A percentile compares a stretch with the other conserved stretches of the same genome.
Evolutionary conservation across 2,329 filamentous ascomycete genomes (phyloP).

Genomic region (Albifimbria verrucaria): DNA sequence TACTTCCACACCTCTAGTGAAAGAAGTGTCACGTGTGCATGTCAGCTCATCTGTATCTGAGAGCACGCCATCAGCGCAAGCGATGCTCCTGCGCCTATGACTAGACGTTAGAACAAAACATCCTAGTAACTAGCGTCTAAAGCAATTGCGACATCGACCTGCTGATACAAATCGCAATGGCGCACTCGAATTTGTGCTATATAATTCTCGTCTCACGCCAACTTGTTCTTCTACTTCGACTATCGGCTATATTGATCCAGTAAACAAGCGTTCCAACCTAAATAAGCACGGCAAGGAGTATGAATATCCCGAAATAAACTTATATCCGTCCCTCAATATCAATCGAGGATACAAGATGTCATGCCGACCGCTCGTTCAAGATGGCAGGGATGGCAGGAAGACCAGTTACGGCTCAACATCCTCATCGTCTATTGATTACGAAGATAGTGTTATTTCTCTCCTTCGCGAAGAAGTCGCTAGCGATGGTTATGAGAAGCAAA

Average conservation of each 20-base stretch:
- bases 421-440: not conserved
- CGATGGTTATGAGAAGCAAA: not conserved
- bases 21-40: too few species aligned
- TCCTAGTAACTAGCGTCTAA: not conserved
- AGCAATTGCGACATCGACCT: not conserved
- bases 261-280: not conserved
- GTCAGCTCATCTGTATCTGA: not conserved
- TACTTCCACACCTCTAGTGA: too few species aligned
- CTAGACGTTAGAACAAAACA: not conserved
- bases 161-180: not conserved
- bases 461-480: not conserved
- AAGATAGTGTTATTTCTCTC: not conserved
- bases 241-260: not conserved
- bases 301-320: not conserved
- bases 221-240: not conserved
- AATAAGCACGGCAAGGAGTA: not conserved
- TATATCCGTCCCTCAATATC: not conserved
- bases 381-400: not conserved
- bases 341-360: not conserved
- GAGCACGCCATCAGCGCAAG: not conserved
- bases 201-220: not conserved
- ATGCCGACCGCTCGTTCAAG: not conserved
- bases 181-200: not conserved
- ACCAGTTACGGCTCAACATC: not conserved
- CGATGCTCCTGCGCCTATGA: not conserved